Evolutionary conservation across 169 alveolate species (phyloP), one percentile per base, ranked within the genome.

Genomic region (Eimeria praecox): DNA sequence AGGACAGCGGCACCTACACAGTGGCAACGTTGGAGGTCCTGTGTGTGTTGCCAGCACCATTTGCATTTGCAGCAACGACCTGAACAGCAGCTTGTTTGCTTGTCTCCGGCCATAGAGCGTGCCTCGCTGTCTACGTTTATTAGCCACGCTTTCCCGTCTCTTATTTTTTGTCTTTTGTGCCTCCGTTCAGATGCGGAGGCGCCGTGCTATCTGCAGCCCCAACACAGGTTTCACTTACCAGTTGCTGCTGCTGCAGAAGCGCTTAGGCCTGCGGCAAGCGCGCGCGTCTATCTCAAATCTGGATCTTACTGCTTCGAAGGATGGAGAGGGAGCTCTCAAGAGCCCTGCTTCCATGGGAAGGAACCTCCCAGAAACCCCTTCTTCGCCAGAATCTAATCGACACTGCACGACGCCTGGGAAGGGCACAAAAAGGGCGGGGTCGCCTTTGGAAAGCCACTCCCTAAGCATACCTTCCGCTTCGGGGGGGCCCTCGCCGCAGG

Each of bases 201-300:
- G 89, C 27, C 83, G 96, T 16, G 92, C 96, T 33, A 78, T 85
- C 38, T 75, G 92, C 62, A 92, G 88, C 75, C 96, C 96, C 16
- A 92, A 92, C 46, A 92, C 96, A 30, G 96, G 96, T 49, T 92
- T 92, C 88, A 92, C 96, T 12, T 92, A 44, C 38, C 94, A 83
- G 75, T 69, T 92, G 82, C 54, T 92, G 82, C 92, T 83, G 66
- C 66, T 92, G 56, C 91, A 73, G 59, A 92, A 92, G 75, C 91
- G 93, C 42, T 62, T 86, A 62, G 93, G 82, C 52, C 77, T 86
- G 33, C 54, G 59, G 87, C 59, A 40, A 24, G 64, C 54, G 14
- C 87, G 87, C 24, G 87, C 87, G 33, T 22, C 87, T 2, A 24
- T 77, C 64, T 22, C 62, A 24, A 42, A 46, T 77, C 18, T 22